These are phyloP conservation scores for Pugionium dolabratum DNA, from an alignment of 345 rosid species.

Conservation along the genomic window DNA sequence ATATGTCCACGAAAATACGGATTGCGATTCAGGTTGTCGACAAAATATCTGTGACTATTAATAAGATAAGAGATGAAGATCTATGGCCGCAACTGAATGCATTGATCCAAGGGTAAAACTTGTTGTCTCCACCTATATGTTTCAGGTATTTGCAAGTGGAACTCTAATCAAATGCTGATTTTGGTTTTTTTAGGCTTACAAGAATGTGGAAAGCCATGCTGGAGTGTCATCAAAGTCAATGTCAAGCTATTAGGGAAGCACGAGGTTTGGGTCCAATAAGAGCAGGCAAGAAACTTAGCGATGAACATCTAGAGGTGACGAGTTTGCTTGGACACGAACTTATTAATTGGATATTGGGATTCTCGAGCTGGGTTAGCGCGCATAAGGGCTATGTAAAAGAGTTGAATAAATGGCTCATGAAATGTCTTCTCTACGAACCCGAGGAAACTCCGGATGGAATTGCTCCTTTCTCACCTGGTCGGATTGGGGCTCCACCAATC, in stretches of 20 bases:
- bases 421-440: slow-evolving; percentile 80
- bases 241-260: slow-evolving; percentile 71
- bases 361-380: slow-evolving; percentile 75
- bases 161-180: not conserved
- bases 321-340: slow-evolving; percentile 76
- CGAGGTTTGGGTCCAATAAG: slow-evolving; percentile 59
- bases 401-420: slow-evolving; percentile 79
- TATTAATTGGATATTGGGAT: slow-evolving; percentile 68
- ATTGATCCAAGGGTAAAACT: slow-evolving; percentile 77
- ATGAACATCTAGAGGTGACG: slow-evolving; percentile 67
- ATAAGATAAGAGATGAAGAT: slow-evolving; percentile 93
- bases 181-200: slow-evolving; percentile 51
- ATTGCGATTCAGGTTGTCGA: slow-evolving; percentile 91
- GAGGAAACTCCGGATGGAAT: slow-evolving; percentile 88
- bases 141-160: not conserved
- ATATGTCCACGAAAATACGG: slow-evolving; percentile 75
- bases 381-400: slow-evolving; percentile 76
- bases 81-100: slow-evolving; percentile 89
- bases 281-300: slow-evolving; percentile 61
- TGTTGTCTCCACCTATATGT: not conserved
- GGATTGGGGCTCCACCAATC: slow-evolving; percentile 86
- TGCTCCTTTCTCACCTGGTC: slow-evolving; percentile 89
- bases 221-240: slow-evolving; percentile 82
- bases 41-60: slow-evolving; percentile 75
- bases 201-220: slow-evolving; percentile 97